These are phyloP conservation scores for Clarireedia hainanense DNA, from an alignment of 2,329 filamentous ascomycete genomes.

Conservation along the genomic window DNA sequence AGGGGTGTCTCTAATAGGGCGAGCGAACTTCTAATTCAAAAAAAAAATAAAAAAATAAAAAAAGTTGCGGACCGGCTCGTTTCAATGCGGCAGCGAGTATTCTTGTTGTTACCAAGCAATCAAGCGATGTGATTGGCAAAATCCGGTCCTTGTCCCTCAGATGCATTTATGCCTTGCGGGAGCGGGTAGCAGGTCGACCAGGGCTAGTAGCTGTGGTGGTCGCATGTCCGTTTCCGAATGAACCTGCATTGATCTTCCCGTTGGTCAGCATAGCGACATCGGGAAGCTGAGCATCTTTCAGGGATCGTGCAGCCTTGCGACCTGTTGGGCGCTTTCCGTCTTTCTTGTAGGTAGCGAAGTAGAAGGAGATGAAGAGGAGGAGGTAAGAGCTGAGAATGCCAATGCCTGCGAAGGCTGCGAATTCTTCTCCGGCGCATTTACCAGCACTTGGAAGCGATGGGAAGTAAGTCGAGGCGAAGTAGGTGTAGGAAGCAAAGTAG, in stretches of 20 bases:
- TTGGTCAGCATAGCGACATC: conserved; percentile 27
- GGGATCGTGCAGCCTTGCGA: conserved; percentile 60
- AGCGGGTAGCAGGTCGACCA: conserved; percentile 25
- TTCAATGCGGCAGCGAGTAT: background rate
- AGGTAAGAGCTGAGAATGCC: conserved; percentile 91
- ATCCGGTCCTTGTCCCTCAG: background rate
- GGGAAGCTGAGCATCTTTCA: conserved; percentile 32
- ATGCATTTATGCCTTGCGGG: conserved; percentile 28
- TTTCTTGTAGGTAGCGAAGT: conserved; percentile 93
- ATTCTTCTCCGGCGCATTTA: conserved; percentile 90
- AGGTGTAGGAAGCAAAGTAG: conserved; percentile 99
- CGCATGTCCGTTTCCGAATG: conserved; percentile 39
- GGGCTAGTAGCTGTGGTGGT: conserved; percentile 30
- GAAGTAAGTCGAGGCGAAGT: conserved; percentile 91
- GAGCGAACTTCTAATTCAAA: background rate
- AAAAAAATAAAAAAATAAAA: background rate
- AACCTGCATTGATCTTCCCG: conserved; percentile 40
- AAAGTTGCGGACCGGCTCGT: background rate
- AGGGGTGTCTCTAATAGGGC: background rate
- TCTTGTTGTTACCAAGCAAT: background rate
- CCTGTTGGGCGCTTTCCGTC: conserved; percentile 71
- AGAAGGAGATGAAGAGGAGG: conserved; percentile 98
- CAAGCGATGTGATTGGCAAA: background rate
- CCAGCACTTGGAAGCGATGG: conserved; percentile 74
- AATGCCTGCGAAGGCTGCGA: conserved; percentile 87